phyloP scores from a whole-genome alignment of 805 yeast species.

The Wickerhamomyces chambardii region DNA sequence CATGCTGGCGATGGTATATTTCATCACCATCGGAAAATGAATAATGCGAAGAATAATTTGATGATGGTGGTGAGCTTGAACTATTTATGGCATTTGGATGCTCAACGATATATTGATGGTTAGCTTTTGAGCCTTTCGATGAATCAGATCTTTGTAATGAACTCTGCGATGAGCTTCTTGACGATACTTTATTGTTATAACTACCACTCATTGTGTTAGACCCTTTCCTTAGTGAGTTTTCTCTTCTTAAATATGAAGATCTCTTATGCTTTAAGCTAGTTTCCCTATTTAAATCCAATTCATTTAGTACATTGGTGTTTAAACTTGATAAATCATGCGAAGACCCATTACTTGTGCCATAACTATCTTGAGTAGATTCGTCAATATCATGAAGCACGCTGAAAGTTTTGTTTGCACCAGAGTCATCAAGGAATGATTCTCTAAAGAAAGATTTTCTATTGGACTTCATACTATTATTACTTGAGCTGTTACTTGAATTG shows the following conservation, averaged over 20 bases:
- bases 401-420: constrained; percentile 11
- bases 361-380: constrained; percentile 11
- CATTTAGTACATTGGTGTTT: constrained; percentile 9
- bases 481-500: neutral
- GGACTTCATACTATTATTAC: neutral
- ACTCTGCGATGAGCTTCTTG: too few relatives aligned
- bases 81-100: too few relatives aligned
- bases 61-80: too few relatives aligned
- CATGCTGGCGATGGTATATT: too few relatives aligned
- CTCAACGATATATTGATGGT: too few relatives aligned
- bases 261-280: neutral
- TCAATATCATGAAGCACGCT: constrained; percentile 15
- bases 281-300: constrained; percentile 5
- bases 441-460: constrained; percentile 14
- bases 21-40: too few relatives aligned
- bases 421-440: constrained; percentile 16
- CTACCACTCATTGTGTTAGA: too few relatives aligned
- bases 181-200: too few relatives aligned
- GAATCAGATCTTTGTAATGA: too few relatives aligned
- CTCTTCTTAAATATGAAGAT: neutral
- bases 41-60: too few relatives aligned
- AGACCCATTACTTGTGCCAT: constrained; percentile 9
- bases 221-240: neutral
- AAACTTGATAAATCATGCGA: constrained; percentile 11
- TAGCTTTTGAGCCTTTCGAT: too few relatives aligned